Evolutionary conservation across 148 eudicot genomes (phyloP).

Genomic region (Fagopyrum homotropicum): DNA sequence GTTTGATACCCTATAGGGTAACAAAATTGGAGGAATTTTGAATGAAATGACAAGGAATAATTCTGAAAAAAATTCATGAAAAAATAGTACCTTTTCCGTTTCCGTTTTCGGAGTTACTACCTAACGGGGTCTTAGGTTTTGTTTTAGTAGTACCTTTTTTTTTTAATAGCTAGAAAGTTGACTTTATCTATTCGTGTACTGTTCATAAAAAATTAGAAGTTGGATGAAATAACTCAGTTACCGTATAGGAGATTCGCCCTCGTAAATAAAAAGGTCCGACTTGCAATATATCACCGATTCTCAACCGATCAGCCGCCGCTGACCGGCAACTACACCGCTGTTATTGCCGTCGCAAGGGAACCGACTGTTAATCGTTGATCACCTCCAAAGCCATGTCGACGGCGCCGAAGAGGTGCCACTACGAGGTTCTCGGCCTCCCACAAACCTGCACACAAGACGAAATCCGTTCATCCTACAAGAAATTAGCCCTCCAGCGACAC

Average conservation of each 20-base stretch:
- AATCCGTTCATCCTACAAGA: conserved; percentile 73
- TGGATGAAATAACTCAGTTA: no score
- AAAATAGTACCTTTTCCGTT: no score
- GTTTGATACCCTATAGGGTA: no score
- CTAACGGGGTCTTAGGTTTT: no score
- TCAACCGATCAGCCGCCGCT: background rate
- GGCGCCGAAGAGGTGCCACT: conserved; percentile 60
- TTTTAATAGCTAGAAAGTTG: no score
- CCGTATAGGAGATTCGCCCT: background rate
- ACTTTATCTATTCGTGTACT: no score
- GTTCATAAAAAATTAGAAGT: no score
- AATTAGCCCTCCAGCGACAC: conserved; percentile 93
- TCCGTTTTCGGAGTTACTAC: no score
- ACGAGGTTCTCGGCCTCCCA: conserved; percentile 63
- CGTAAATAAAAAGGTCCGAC: background rate
- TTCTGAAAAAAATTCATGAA: no score
- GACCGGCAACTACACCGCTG: background rate
- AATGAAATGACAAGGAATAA: no score
- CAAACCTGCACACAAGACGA: conserved; percentile 71
- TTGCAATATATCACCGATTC: background rate
- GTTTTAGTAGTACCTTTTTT: no score
- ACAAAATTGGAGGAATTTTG: no score
- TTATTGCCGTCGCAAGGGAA: background rate
- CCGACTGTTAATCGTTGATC: background rate
- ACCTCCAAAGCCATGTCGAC: conserved; percentile 7